These are phyloP conservation scores for Alternaria sp. DNA, from an alignment of 2,329 filamentous ascomycete genomes.

Conservation along the genomic window DNA sequence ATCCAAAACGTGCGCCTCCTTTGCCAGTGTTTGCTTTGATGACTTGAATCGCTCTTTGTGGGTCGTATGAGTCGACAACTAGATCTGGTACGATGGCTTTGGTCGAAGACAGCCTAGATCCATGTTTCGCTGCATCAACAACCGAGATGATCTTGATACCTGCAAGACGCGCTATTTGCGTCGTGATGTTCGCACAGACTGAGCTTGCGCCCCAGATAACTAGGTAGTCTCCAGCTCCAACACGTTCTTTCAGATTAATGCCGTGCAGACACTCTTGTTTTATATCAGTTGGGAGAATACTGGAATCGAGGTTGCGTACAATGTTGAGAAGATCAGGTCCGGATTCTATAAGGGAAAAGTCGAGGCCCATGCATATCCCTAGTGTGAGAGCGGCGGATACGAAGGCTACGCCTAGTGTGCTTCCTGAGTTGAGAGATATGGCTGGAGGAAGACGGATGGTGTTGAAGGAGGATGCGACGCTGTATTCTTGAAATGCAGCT, in stretches of 20 bases:
- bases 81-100: constrained; percentile 65
- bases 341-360: constrained; percentile 62
- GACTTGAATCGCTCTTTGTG: constrained; percentile 70
- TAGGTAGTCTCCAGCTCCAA: constrained; percentile 71
- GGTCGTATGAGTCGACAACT: constrained; percentile 73
- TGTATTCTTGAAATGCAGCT: constrained; percentile 75
- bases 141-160: constrained; percentile 72
- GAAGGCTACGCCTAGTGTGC: constrained; percentile 74
- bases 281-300: constrained; percentile 67
- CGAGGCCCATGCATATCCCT: constrained; percentile 73
- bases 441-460: constrained; percentile 64
- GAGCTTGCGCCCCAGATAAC: constrained; percentile 78
- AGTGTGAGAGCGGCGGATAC: constrained; percentile 73
- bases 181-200: constrained; percentile 71
- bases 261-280: constrained; percentile 68
- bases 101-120: constrained; percentile 50
- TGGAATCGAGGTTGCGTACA: constrained; percentile 57
- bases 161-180: constrained; percentile 72
- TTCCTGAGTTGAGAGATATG: constrained; percentile 63
- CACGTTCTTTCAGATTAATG: constrained; percentile 62
- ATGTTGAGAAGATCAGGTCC: constrained; percentile 68
- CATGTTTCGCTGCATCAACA: constrained; percentile 73
- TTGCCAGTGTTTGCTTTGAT: constrained; percentile 66
- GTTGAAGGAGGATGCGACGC: constrained; percentile 60
- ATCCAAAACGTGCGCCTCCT: constrained; percentile 67